Percentiles rank a stretch among this genome's conserved stretches.
Conservation (phyloP, 2,329 filamentous ascomycete species). For the Podosphaera fusca region DNA sequence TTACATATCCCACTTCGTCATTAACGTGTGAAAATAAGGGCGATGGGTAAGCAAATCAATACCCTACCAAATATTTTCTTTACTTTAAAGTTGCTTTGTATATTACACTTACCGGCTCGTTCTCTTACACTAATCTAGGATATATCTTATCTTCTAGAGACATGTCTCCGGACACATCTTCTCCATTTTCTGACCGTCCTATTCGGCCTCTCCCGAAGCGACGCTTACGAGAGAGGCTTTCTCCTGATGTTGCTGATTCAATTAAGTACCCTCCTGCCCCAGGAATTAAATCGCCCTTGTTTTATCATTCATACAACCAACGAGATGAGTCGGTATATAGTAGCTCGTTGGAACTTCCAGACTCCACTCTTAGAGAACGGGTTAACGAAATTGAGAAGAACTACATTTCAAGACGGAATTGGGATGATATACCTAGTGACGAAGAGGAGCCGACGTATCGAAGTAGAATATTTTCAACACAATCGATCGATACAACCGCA, state of each 20-base stretch:
- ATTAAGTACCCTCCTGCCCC: conserved; percentile 64
- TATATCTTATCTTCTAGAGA: conserved; percentile 17
- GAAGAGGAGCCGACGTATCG: conserved; percentile 25
- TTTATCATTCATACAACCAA: conserved; percentile 37
- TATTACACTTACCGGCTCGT: too few species aligned
- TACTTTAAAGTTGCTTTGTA: too few species aligned
- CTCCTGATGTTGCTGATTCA: conserved; percentile 58
- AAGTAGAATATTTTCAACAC: conserved; percentile 21
- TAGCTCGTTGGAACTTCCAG: conserved; percentile 12
- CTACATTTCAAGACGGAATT: conserved; percentile 25
- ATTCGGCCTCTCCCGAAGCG: conserved; percentile 84
- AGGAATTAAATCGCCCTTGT: conserved; percentile 48
- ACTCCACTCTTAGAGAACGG: conserved; percentile 13
- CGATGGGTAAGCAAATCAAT: neutral
- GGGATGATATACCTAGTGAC: conserved; percentile 33
- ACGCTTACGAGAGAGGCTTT: conserved; percentile 66
- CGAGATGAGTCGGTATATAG: conserved; percentile 16
- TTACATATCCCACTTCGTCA: too few species aligned
- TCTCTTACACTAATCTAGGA: conserved; percentile 6
- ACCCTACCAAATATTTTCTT: too few species aligned
- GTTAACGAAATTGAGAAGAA: conserved; percentile 15
- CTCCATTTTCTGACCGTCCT: conserved; percentile 68
- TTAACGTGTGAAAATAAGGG: too few species aligned
- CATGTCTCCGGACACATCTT: conserved; percentile 54
- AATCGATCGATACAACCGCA: conserved; percentile 23